Conservation (phyloP, 225 moss, liverwort and hornwort species). For the Pseudisothecium myosuroides region DNA sequence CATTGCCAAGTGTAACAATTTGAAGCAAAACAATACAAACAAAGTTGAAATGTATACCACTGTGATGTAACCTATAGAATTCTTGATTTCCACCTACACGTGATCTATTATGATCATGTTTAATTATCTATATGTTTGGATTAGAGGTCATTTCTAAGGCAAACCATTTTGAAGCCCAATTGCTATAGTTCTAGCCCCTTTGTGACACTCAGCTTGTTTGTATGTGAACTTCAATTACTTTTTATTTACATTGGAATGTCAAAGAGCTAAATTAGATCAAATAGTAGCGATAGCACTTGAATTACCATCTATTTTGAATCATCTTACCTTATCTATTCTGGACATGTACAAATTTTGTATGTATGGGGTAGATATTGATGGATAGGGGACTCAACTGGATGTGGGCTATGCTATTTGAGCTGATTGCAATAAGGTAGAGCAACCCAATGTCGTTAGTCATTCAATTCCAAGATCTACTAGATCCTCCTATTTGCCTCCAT, state of each 20-base stretch:
- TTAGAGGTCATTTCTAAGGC: too few species aligned
- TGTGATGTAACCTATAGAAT: neutral
- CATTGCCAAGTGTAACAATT: too few species aligned
- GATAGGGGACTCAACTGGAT: neutral
- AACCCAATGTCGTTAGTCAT: too few species aligned
- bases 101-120: neutral
- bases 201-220: neutral
- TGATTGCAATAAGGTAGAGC: too few species aligned
- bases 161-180: too few species aligned
- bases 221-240: neutral
- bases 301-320: neutral
- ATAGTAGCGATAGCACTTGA: neutral
- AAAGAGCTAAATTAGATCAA: neutral
- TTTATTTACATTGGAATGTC: neutral
- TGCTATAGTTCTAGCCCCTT: too few species aligned
- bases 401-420: too few species aligned
- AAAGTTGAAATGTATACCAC: neutral
- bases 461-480: too few species aligned
- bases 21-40: too few species aligned
- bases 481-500: rapidly evolving
- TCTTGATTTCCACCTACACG: neutral
- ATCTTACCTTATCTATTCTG: neutral
- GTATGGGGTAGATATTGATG: neutral
- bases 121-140: rapidly evolving
- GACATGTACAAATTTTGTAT: neutral